These are phyloP conservation scores for Gymnopilus junonius DNA, from an alignment of 768 basidiomycete genomes.

Conservation along the genomic window DNA sequence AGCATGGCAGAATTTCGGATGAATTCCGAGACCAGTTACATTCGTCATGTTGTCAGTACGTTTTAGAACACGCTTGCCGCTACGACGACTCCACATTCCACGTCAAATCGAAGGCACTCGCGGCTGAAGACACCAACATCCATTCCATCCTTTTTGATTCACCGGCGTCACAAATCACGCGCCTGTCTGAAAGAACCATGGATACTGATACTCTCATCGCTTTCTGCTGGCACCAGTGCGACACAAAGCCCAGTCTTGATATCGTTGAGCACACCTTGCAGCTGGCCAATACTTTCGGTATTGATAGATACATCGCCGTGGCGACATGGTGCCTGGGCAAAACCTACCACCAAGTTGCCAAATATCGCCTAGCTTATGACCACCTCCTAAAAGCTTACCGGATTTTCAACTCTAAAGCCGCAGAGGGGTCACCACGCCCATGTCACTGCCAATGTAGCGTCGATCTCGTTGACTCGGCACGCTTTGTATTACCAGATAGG, in stretches of 20 bases:
- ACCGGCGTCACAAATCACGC: not conserved
- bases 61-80: conserved; percentile 11
- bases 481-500: not conserved
- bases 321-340: not conserved
- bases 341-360: not conserved
- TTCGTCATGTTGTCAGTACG: conserved; percentile 13
- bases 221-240: conserved; percentile 13
- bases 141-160: conserved; percentile 14
- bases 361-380: not conserved
- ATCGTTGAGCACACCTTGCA: not conserved
- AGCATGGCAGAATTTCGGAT: not conserved
- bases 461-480: not conserved
- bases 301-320: not conserved
- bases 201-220: conserved; percentile 5
- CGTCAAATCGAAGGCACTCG: conserved; percentile 11
- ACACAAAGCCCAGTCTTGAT: conserved; percentile 3
- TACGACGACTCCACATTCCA: conserved; percentile 10
- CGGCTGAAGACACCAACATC: conserved; percentile 11
- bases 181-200: not conserved
- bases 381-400: not conserved
- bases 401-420: not conserved
- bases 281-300: not conserved
- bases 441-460: not conserved
- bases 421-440: not conserved
- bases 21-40: not conserved